Percentiles rank a stretch among this genome's conserved stretches.
Conservation (phyloP, 2,329 filamentous ascomycete genomes). For the Epicoccum sorghinum region DNA sequence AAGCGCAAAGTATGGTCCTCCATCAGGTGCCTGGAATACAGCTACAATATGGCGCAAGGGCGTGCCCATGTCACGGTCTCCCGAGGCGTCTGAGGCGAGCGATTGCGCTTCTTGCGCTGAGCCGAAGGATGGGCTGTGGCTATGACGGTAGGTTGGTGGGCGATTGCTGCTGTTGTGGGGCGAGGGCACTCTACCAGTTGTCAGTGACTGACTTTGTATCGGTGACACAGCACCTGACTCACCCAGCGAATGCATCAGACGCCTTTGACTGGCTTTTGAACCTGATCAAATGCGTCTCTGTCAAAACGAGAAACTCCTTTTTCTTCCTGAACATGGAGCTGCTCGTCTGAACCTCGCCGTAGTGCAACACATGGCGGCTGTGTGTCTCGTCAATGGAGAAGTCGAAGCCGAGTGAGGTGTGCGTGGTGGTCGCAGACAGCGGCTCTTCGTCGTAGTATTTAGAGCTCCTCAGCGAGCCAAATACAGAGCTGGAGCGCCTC, state of each 20-base stretch:
- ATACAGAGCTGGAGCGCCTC: slow-evolving; percentile 55
- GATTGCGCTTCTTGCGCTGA: slow-evolving; percentile 65
- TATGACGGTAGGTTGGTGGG: slow-evolving; percentile 58
- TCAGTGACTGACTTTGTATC: slow-evolving; percentile 15
- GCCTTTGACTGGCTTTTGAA: slow-evolving; percentile 73
- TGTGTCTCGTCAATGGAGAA: slow-evolving; percentile 50
- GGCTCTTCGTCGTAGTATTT: slow-evolving; percentile 61
- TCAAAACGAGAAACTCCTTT: slow-evolving; percentile 74
- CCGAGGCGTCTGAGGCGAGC: slow-evolving; percentile 54
- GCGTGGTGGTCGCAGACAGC: slow-evolving; percentile 57
- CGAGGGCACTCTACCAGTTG: slow-evolving; percentile 33
- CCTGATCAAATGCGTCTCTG: slow-evolving; percentile 69
- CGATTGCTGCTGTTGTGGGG: slow-evolving; percentile 43
- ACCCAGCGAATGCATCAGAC: slow-evolving; percentile 61
- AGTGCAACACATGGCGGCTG: slow-evolving; percentile 60
- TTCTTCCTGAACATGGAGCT: slow-evolving; percentile 74
- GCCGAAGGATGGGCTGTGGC: slow-evolving; percentile 62
- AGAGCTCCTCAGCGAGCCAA: slow-evolving; percentile 63
- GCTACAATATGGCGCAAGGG: slow-evolving; percentile 70
- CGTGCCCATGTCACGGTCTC: slow-evolving; percentile 63
- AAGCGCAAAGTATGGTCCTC: slow-evolving; percentile 68
- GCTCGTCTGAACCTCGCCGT: slow-evolving; percentile 73
- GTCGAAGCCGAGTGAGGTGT: slow-evolving; percentile 47
- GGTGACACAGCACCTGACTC: neutral
- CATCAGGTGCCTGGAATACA: slow-evolving; percentile 70